These are phyloP conservation scores for Endothia cerciana DNA, from an alignment of 2,329 filamentous ascomycete species.

Conservation along the genomic window DNA sequence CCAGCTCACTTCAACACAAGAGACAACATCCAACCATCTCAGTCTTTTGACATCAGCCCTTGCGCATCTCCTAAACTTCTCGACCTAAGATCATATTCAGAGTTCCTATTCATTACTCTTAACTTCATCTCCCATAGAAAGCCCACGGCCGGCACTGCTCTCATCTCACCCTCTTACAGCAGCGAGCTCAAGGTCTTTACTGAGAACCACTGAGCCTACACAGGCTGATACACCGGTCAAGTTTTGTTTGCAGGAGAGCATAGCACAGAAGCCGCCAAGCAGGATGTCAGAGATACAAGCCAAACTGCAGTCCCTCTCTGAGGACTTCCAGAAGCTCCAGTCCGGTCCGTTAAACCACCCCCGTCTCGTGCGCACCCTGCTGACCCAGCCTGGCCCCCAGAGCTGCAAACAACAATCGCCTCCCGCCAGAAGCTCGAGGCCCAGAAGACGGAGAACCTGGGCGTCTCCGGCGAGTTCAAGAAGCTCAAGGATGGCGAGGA, in stretches of 20 bases:
- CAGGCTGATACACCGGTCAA: not conserved
- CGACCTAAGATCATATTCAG: not conserved
- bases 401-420: constrained; percentile 75
- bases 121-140: not conserved
- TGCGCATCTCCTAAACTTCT: not conserved
- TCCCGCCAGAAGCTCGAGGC: constrained; percentile 91
- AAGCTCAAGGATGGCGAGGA: constrained; percentile 78
- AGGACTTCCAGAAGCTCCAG: constrained; percentile 87
- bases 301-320: constrained; percentile 78
- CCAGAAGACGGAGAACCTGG: constrained; percentile 89
- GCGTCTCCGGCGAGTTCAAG: constrained; percentile 89
- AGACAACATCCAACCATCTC: not conserved
- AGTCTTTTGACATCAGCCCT: not conserved
- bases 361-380: not conserved
- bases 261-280: not conserved
- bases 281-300: constrained; percentile 75
- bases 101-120: not conserved
- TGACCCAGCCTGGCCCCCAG: constrained; percentile 50
- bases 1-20: not conserved
- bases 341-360: constrained; percentile 59
- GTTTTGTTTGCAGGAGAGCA: not conserved
- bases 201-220: not conserved
- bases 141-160: not conserved
- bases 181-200: not conserved
- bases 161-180: not conserved